Evolutionary conservation across 2,329 filamentous ascomycete genomes (phyloP), one percentile per base, ranked within the genome.

Genomic region (Ceratocystis colombiana): DNA sequence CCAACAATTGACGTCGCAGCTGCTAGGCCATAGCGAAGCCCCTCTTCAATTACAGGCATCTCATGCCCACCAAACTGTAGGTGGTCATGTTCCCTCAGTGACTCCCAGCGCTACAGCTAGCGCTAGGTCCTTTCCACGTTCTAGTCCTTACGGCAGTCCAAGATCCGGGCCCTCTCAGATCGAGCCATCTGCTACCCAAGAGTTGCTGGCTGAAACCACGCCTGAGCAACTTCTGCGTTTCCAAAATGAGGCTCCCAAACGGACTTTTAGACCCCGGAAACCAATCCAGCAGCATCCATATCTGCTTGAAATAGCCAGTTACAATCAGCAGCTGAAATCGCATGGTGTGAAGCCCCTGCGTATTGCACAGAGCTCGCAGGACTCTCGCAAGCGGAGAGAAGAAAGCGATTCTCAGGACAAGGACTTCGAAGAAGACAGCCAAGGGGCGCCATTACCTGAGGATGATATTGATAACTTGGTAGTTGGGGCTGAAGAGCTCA

Each of bases 261-360:
- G 82, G 44, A 82, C 79, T 3, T 73, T 85, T n/a, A 78, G 83
- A 5, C 81, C 82, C 0, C 78, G 83, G 22, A 85, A 84, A 68
- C 82, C 82, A 0, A 85, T 85, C 5, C 83, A 85, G 71, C 77
- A 84, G 70, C 82, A 84, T 57, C 83, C 83, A 2, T 85, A 85
- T 69, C 73, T 80, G 5, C 74, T 84, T 3, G 83, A 85, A 69
- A 80, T 78, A 70, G 81, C 78, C 0, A 78, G 79, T 33, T 84
- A 84, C 71, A 79, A 78, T 65, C 80, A 74, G 2, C 73, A 77
- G 22, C 78, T 84, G 70, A 82, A 79, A 70, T 78, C 78, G 2
- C 82, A 82, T 66, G 83, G 83, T 28, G 73, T 85, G 33, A 79
- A 78, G 64, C 83, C 83, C 0, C 71, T 84, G 44, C 77, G 77